phyloP scores from a whole-genome alignment of 306 rosid species.

The Benincasa hispida region DNA sequence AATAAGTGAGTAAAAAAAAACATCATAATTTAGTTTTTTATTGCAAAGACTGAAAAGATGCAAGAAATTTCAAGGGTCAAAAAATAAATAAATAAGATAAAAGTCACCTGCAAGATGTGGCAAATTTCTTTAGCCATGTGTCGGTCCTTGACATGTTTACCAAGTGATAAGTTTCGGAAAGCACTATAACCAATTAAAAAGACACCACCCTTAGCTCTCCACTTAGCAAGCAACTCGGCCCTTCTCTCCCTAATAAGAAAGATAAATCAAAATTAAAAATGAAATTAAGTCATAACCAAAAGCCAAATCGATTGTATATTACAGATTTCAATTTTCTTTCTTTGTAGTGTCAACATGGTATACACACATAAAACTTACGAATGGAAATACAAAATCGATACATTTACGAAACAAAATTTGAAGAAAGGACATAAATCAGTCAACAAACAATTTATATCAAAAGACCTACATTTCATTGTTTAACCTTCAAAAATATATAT shows the following conservation, averaged over 20 bases:
- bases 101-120: conserved; percentile 63
- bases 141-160: conserved; percentile 74
- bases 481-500: too few species aligned
- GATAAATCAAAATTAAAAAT: conserved; percentile 11
- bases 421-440: too few species aligned
- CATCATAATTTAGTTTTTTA: too few species aligned
- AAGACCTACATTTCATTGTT: too few species aligned
- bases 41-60: neutral
- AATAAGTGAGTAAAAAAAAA: too few species aligned
- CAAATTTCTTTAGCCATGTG: conserved; percentile 59
- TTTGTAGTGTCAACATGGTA: neutral
- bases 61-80: neutral
- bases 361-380: too few species aligned
- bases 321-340: neutral
- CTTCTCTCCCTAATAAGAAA: conserved; percentile 66
- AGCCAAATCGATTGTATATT: neutral
- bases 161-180: conserved; percentile 76
- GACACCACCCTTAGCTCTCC: conserved; percentile 92
- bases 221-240: conserved; percentile 59
- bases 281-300: neutral
- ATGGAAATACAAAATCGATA: too few species aligned
- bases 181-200: conserved; percentile 81
- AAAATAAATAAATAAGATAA: neutral
- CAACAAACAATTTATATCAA: too few species aligned
- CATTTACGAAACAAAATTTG: too few species aligned